A percentile compares a stretch with the other conserved stretches of the same genome.
These are phyloP conservation scores for Fusarium nygamai DNA, from an alignment of 2,329 filamentous ascomycete genomes.

Conservation along the genomic window DNA sequence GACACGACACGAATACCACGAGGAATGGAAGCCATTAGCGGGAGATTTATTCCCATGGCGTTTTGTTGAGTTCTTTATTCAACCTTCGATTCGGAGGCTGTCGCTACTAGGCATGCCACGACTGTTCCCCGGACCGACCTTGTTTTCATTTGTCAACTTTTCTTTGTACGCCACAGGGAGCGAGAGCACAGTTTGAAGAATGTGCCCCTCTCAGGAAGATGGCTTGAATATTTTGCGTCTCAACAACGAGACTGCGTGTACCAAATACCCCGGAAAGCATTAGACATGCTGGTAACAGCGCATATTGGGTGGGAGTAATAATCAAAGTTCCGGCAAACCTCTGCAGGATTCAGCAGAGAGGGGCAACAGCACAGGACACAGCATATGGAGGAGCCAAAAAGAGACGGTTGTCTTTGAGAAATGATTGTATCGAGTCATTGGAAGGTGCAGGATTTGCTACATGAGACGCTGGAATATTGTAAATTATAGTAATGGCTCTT, in stretches of 20 bases:
- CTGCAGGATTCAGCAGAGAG: constrained; percentile 35
- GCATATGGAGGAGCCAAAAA: constrained; percentile 25
- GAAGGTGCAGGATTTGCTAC: constrained; percentile 16
- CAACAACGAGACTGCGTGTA: constrained; percentile 44
- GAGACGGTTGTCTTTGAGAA: constrained; percentile 27
- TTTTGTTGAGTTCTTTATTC: constrained; percentile 38
- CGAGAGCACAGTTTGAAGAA: background rate
- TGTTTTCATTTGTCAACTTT: constrained; percentile 22
- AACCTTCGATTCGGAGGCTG: constrained; percentile 21
- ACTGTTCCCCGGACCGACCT: constrained; percentile 17
- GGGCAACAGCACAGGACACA: constrained; percentile 28
- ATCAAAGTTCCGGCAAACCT: constrained; percentile 37
- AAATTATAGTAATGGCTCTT: constrained; percentile 42
- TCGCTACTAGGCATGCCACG: constrained; percentile 20
- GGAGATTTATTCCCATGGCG: constrained; percentile 31
- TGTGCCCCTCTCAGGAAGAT: constrained; percentile 14
- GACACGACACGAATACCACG: constrained; percentile 44
- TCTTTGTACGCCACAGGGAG: constrained; percentile 19
- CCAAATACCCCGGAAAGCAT: constrained; percentile 43
- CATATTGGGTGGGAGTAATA: constrained; percentile 42
- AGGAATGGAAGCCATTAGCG: constrained; percentile 40
- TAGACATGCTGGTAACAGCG: constrained; percentile 45
- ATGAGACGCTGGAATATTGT: constrained; percentile 35
- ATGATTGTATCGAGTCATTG: constrained; percentile 31
- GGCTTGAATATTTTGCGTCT: constrained; percentile 41